Evolutionary conservation across 1,284 basidiomycete genomes (phyloP).

Genomic region (Abortiporus biennis): DNA sequence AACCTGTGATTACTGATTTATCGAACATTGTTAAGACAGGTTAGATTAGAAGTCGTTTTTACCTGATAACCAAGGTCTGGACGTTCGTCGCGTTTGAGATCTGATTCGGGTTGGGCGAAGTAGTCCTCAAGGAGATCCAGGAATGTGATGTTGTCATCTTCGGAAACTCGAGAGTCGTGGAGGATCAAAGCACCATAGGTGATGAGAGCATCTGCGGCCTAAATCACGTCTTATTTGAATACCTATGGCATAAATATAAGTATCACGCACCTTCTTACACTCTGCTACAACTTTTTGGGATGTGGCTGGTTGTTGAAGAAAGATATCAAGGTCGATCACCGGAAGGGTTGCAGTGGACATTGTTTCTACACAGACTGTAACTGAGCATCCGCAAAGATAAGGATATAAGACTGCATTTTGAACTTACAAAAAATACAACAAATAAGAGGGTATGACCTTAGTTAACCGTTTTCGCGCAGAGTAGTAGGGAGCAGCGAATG

Average conservation of each 20-base stretch:
- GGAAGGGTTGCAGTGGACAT: conserved; percentile 43
- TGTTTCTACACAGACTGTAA: neutral
- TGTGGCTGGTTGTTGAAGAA: conserved; percentile 42
- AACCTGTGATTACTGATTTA: conserved; percentile 26
- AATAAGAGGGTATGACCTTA: neutral
- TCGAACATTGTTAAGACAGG: neutral
- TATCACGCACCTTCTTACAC: conserved; percentile 53
- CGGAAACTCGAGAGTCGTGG: conserved; percentile 77
- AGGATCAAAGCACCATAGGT: conserved; percentile 78
- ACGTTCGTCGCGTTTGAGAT: conserved; percentile 68
- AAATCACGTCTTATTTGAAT: neutral
- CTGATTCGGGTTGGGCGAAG: conserved; percentile 64
- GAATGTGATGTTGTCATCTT: conserved; percentile 73
- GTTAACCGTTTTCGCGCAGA: too few species aligned
- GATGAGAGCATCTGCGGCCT: conserved; percentile 80
- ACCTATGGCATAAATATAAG: neutral
- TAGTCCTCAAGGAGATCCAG: conserved; percentile 85
- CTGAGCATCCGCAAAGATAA: conserved; percentile 4
- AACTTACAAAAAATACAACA: neutral
- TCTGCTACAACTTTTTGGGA: conserved; percentile 47
- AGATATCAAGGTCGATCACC: conserved; percentile 77
- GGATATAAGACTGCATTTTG: neutral
- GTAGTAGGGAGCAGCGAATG: too few species aligned
- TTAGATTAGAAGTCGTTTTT: neutral
- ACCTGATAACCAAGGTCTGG: conserved; percentile 72